Evolutionary conservation across 192 early-diverging fungal genomes (phyloP), one percentile per base, ranked within the genome.

Genomic region (Linnemannia exigua): DNA sequence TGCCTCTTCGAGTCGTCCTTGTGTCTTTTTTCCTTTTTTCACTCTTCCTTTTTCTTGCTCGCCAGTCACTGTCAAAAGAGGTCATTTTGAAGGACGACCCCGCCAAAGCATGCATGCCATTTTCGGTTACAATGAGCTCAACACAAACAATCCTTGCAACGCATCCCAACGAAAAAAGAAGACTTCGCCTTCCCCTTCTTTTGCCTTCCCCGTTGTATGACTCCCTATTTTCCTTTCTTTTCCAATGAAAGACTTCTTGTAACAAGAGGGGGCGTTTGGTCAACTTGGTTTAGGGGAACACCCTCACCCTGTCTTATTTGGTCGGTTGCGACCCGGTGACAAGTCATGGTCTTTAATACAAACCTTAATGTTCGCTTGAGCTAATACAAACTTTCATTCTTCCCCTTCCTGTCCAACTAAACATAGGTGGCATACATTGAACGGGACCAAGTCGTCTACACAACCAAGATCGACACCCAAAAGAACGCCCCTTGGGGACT

Each of bases 401-500:
- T 54, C 50, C 50, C 38, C 67, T 31, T 63, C 41, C 8, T 25
- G 22, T 50, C 74, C 47, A 50, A 33, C 14, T 51, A 86, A 28
- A 44, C 51, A 22, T 88, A 94, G 85, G 95, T 98, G 25, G 93
- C 87, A 35, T 96, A 93, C 74, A 93, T 98, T 73, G 97, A 98
- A 89, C 88, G 89, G 50, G 97, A 98, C 89, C 93, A 94, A 70
- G 75, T 94, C 8, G 96, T 97, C 33, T 93, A 94, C 89, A 90
- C 94, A 12, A 82, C 75, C 35, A 63, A 63, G 28, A 63, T 63
- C 14, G 94, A 92, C 33, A 87, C 88, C 47, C 93, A 98, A 84
- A 87, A 89, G 72, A 84, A 90, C 80, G 95, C 96, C 16, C 97
- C 97, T 19, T 98, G 97, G 97, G 96, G 96, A 41, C 87, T 98